Conservation (phyloP, 345 rosid species). For the Brassica rapa region DNA sequence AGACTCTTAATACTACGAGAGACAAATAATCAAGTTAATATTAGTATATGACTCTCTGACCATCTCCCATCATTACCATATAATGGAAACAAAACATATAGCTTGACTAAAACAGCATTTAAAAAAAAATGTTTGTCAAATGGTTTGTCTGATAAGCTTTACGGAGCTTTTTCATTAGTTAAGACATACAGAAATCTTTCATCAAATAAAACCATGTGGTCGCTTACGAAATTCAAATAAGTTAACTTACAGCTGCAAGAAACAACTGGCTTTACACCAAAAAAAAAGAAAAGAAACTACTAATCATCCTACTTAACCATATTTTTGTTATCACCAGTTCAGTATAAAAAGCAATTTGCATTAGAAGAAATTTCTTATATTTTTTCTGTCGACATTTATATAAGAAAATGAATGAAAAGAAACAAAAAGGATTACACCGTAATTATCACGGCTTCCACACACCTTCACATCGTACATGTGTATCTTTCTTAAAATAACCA, state of each 20-base stretch:
- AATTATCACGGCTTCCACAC: slow-evolving; percentile 8
- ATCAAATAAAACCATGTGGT: not conserved
- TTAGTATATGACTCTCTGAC: not conserved
- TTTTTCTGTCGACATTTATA: not conserved
- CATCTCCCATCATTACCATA: not conserved
- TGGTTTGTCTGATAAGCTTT: not conserved
- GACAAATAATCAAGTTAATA: not conserved
- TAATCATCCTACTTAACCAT: slow-evolving; percentile 19
- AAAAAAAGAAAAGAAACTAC: not conserved
- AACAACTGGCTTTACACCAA: not conserved
- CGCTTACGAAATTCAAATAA: slow-evolving; percentile 1
- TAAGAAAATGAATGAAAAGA: not conserved
- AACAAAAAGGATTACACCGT: not conserved
- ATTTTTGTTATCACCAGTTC: not conserved
- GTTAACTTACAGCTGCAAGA: not conserved
- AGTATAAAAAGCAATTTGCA: not conserved
- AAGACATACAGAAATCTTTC: not conserved
- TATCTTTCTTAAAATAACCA: slow-evolving; percentile 19
- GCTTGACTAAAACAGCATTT: not conserved
- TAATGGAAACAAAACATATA: not conserved
- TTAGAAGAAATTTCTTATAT: not conserved
- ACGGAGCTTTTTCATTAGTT: not conserved
- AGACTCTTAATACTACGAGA: not conserved
- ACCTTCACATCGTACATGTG: slow-evolving; percentile 30
- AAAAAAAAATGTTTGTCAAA: not conserved